Evolutionary conservation across 2,329 filamentous ascomycete genomes (phyloP), one percentile per base, ranked within the genome.

Genomic region (Ceratocystis lukuohia): DNA sequence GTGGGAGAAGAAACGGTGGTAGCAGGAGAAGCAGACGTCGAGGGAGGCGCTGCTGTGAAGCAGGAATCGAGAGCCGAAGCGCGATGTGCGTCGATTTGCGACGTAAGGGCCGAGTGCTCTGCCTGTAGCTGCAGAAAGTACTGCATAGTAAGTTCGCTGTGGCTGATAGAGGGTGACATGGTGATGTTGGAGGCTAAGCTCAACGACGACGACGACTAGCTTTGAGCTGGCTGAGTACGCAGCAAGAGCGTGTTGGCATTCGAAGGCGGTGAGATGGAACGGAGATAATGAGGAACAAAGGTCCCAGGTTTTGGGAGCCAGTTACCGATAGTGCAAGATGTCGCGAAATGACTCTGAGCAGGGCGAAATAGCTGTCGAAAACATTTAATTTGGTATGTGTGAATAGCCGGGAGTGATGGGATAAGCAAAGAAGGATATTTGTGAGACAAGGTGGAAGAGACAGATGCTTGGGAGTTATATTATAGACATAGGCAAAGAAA

Each of bases 41-140:
- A 17, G n/a, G 59, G 5, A 20, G 56, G 3, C 15, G 30, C 30
- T 20, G 30, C 12, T 25, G 25, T 28, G n/a, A 63, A 46, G 61
- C 41, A 46, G 12, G 45, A 37, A 15, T 48, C 41, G 41, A 45
- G 20, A 17, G 65, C 22, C 17, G 57, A 63, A 62, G 65, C 46
- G 17, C 22, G 61, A 44, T 15, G 74, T 68, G 79, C 77, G 69
- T 82, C 76, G 68, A 84, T 79, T 68, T 80, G 79, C 70, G 75
- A 76, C 68, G 76, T 76, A 17, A 84, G 77, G 67, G 79, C 78
- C 68, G 83, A 78, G 71, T 83, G 81, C 71, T 83, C 80, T 69
- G 80, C 78, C 66, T 82, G 78, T 6, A 84, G 75, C 25, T 80
- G 72, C 65, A 83, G 75, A 68, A 84, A 84, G 70, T 82, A 78